These are phyloP conservation scores for Leonotis leonurus DNA, from an alignment of 257 asterid genomes.

Conservation along the genomic window DNA sequence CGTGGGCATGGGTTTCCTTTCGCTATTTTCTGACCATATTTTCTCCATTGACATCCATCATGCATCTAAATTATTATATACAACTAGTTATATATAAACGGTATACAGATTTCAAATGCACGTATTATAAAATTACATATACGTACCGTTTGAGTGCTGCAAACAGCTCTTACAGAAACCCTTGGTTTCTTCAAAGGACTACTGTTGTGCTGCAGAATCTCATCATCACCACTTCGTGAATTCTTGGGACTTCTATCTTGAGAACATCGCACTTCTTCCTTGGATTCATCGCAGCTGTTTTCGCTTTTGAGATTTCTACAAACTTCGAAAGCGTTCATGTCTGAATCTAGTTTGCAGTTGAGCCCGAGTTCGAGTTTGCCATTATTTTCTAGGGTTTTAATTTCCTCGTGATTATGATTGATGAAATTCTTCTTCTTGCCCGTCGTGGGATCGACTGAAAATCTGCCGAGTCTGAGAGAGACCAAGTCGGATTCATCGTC, in stretches of 20 bases:
- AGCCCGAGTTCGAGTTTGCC: conserved; percentile 39
- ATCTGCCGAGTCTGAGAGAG: conserved; percentile 38
- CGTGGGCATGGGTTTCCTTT: conserved; percentile 58
- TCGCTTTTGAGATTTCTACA: conserved; percentile 3
- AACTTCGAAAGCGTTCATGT: background rate
- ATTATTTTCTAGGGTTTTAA: background rate
- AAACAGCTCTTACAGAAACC: conserved; percentile 45
- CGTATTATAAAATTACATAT: background rate
- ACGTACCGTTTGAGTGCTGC: conserved; percentile 46
- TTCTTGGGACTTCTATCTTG: conserved; percentile 18
- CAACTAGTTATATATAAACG: too few species aligned
- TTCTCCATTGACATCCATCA: conserved; percentile 65
- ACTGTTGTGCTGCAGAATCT: conserved; percentile 22
- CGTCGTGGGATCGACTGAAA: conserved; percentile 14
- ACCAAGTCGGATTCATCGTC: conserved; percentile 27
- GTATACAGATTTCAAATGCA: background rate
- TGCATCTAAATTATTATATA: conserved; percentile 22
- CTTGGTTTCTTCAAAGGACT: conserved; percentile 45
- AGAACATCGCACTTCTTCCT: conserved; percentile 13
- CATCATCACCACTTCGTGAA: conserved; percentile 28
- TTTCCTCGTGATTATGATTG: background rate
- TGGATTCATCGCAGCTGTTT: conserved; percentile 21
- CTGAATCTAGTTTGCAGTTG: conserved; percentile 11
- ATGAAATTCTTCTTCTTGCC: background rate
- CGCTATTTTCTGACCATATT: conserved; percentile 50